phyloP scores from a whole-genome alignment of 352 stramenopile genomes.

The Pythium utonaiense region DNA sequence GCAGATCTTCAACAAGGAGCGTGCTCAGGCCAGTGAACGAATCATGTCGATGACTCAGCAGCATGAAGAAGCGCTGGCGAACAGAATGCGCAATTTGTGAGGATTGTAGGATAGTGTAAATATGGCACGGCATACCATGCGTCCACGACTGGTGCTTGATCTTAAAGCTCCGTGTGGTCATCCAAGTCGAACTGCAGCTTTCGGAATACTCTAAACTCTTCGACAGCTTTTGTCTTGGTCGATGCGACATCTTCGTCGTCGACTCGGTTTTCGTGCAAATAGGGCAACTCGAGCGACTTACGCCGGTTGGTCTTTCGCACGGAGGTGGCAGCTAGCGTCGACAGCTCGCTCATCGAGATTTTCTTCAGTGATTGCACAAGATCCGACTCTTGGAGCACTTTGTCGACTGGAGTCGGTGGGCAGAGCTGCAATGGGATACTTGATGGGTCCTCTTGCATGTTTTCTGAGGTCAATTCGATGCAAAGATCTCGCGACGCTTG shows the following conservation, averaged over 20 bases:
- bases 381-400: conserved; percentile 34
- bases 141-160: background rate
- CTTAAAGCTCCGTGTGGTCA: conserved; percentile 21
- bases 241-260: background rate
- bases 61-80: conserved; percentile 54
- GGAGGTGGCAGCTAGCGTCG: conserved; percentile 26
- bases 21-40: conserved; percentile 66
- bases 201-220: conserved; percentile 17
- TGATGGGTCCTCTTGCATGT: conserved; percentile 13
- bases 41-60: conserved; percentile 77
- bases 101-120: conserved; percentile 11
- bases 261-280: conserved; percentile 10
- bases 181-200: conserved; percentile 24
- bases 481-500: conserved; percentile 27
- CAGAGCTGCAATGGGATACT: conserved; percentile 28
- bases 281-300: conserved; percentile 22
- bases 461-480: conserved; percentile 31
- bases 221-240: conserved; percentile 2
- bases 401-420: conserved; percentile 38
- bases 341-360: conserved; percentile 44
- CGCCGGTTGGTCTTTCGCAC: conserved; percentile 27
- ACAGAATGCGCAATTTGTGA: conserved; percentile 26
- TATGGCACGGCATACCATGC: conserved; percentile 4
- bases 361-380: conserved; percentile 52
- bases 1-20: conserved; percentile 65